Percentiles rank a stretch among this genome's conserved stretches.
phyloP scores from a whole-genome alignment of 2,329 filamentous ascomycete species.

The Colletotrichum truncatum region DNA sequence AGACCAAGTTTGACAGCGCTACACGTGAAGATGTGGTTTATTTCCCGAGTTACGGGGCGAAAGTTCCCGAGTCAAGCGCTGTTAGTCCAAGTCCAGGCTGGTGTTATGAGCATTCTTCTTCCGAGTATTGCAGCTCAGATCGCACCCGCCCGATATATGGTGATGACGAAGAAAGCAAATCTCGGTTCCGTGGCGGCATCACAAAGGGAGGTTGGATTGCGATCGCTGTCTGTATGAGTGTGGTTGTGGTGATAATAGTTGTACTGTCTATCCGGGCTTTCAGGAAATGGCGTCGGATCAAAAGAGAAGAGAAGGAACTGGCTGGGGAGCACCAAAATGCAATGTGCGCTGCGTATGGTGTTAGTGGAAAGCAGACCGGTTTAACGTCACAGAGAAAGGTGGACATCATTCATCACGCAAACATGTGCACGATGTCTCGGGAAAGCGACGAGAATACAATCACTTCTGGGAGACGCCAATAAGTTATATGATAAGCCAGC shows the following conservation, averaged over 20 bases:
- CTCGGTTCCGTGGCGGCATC: not conserved
- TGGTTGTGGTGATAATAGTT: not conserved
- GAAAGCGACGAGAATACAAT: no score
- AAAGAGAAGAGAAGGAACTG: not conserved
- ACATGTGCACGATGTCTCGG: no score
- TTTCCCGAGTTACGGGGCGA: slow-evolving; percentile 37
- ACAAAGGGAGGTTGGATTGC: not conserved
- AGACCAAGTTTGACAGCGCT: slow-evolving; percentile 35
- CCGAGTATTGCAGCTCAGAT: not conserved
- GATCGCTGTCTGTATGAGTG: not conserved
- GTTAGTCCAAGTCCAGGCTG: not conserved
- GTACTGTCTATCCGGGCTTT: slow-evolving; percentile 13
- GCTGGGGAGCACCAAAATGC: not conserved
- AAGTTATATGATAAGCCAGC: no score
- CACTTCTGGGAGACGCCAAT: no score
- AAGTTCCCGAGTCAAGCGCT: slow-evolving; percentile 36
- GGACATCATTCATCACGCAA: no score
- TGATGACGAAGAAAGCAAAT: not conserved
- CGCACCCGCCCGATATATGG: no score
- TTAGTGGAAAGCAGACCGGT: no score
- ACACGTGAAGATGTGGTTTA: slow-evolving; percentile 34
- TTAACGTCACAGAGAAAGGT: no score
- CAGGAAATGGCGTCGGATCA: slow-evolving; percentile 12
- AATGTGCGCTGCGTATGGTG: no score
- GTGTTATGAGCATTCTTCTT: not conserved